Conservation (phyloP, 371 early-diverging fungal species). For the Dipsacomyces acuminosporus region DNA sequence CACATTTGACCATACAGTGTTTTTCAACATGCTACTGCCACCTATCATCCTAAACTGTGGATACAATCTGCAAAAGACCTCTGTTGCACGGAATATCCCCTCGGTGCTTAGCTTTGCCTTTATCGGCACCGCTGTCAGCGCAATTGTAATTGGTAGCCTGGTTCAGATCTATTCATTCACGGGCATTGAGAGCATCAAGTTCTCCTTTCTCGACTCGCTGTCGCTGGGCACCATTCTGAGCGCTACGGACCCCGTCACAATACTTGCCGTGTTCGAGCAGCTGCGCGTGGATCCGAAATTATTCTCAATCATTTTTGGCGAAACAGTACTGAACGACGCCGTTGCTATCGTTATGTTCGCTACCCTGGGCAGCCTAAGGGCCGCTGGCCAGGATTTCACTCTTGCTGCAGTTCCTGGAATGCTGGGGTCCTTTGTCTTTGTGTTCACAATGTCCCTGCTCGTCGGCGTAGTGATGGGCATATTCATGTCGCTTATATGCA, state of each 20-base stretch:
- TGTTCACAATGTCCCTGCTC: slow-evolving; percentile 75
- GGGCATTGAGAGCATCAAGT: slow-evolving; percentile 61
- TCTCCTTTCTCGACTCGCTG: slow-evolving; percentile 83
- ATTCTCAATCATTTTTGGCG: slow-evolving; percentile 92
- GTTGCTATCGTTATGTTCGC: slow-evolving; percentile 92
- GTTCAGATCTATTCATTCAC: slow-evolving; percentile 66
- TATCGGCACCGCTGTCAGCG: slow-evolving; percentile 84
- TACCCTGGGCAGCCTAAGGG: slow-evolving; percentile 72
- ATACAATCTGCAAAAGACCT: slow-evolving; percentile 81
- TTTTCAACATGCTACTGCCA: slow-evolving; percentile 91
- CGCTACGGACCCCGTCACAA: slow-evolving; percentile 95
- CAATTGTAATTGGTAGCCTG: slow-evolving; percentile 77
- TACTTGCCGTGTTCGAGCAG: slow-evolving; percentile 88
- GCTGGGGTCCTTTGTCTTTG: slow-evolving; percentile 67
- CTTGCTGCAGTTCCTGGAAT: slow-evolving; percentile 66
- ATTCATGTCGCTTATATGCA: slow-evolving; percentile 71
- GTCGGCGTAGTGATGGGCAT: slow-evolving; percentile 79
- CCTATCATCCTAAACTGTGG: slow-evolving; percentile 95
- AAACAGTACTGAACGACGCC: slow-evolving; percentile 89
- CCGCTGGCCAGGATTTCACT: slow-evolving; percentile 63
- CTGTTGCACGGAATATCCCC: slow-evolving; percentile 81
- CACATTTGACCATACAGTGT: slow-evolving; percentile 84
- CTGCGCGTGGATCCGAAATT: slow-evolving; percentile 86
- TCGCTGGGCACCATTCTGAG: slow-evolving; percentile 89
- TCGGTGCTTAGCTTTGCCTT: slow-evolving; percentile 88